phyloP scores from a whole-genome alignment of 352 stramenopile species.

The Phytophthora brassicae region DNA sequence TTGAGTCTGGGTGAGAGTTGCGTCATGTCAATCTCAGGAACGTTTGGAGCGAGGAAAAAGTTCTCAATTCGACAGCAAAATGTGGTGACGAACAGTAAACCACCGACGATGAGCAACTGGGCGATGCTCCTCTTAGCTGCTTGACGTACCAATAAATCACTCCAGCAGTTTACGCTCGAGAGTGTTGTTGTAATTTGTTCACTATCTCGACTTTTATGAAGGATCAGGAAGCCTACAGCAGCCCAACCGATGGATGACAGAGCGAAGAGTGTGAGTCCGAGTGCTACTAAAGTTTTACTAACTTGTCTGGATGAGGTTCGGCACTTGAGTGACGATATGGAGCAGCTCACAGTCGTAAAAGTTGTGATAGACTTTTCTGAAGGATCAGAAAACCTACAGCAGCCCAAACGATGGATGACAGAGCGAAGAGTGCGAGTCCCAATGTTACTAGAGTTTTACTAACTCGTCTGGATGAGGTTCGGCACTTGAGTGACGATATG shows the following conservation, averaged over 20 bases:
- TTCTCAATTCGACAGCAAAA: conserved; percentile 60
- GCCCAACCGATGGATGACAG: conserved; percentile 29
- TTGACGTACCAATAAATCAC: conserved; percentile 8
- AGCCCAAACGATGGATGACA: conserved; percentile 32
- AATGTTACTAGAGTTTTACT: conserved; percentile 19
- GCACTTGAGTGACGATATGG: neutral
- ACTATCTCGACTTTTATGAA: neutral
- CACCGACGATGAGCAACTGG: conserved; percentile 38
- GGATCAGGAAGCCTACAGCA: conserved; percentile 20
- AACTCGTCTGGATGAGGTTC: neutral
- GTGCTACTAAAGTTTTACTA: conserved; percentile 10
- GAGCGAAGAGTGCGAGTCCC: conserved; percentile 17
- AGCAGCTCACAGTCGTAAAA: conserved; percentile 11
- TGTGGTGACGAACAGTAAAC: conserved; percentile 41
- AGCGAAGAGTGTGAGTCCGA: conserved; percentile 23
- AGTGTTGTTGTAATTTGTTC: neutral
- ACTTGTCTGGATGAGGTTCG: neutral
- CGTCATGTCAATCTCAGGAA: conserved; percentile 33
- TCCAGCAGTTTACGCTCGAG: conserved; percentile 3
- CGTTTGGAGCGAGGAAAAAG: conserved; percentile 41
- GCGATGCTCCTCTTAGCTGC: conserved; percentile 24
- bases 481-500: neutral
- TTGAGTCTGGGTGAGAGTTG: conserved; percentile 39
- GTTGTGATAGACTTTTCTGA: conserved; percentile 20
- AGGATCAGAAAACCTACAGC: too few relatives aligned